Evolutionary conservation across 2,329 filamentous ascomycete genomes (phyloP).

Genomic region (Chaetomium globosum): DNA sequence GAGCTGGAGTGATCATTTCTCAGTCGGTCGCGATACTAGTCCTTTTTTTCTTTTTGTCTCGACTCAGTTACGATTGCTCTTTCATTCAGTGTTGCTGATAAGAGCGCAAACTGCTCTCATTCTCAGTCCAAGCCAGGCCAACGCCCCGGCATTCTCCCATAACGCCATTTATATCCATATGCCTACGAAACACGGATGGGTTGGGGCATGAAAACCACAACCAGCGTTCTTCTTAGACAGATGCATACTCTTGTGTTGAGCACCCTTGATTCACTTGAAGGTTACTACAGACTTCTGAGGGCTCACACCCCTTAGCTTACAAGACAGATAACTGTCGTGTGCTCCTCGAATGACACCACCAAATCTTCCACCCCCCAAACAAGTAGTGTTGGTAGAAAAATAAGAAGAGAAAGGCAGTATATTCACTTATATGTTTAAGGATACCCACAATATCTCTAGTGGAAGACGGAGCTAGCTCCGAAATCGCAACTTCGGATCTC

Average conservation of each 20-base stretch:
- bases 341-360: background rate
- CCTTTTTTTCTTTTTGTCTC: background rate
- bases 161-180: background rate
- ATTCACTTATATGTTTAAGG: background rate
- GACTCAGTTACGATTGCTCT: background rate
- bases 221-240: too few species aligned
- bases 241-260: too few species aligned
- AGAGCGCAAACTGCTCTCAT: background rate
- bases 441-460: background rate
- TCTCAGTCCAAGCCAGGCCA: background rate
- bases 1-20: background rate
- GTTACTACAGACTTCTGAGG: too few species aligned
- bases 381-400: background rate
- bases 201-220: too few species aligned
- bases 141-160: background rate
- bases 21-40: background rate
- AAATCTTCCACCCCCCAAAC: background rate
- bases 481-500: constrained; percentile 18
- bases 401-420: background rate
- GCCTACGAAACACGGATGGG: too few species aligned
- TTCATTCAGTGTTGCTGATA: background rate
- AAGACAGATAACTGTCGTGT: background rate
- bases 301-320: too few species aligned
- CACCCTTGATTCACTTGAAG: too few species aligned
- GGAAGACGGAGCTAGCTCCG: constrained; percentile 8